Evolutionary conservation across 805 yeast genomes (phyloP).

Genomic region (Candida railenensis): DNA sequence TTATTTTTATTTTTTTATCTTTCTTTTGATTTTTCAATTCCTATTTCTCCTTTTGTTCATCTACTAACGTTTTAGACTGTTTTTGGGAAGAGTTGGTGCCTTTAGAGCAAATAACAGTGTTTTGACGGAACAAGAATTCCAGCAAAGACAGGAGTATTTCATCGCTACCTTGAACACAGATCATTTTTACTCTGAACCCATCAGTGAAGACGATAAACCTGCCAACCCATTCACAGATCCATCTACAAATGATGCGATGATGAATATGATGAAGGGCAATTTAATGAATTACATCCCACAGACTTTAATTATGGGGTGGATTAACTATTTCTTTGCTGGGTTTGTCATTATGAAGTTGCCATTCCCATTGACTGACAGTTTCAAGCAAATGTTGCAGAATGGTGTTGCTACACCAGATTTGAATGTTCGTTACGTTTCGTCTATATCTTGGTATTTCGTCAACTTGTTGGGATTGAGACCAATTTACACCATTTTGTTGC

Average conservation of each 20-base stretch:
- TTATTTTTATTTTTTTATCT: no score
- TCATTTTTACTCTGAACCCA: conserved; percentile 54
- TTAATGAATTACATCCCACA: conserved; percentile 86
- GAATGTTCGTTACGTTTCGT: conserved; percentile 88
- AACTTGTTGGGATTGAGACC: conserved; percentile 82
- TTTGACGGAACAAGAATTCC: conserved; percentile 53
- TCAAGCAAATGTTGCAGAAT: conserved; percentile 88
- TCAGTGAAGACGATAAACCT: conserved; percentile 34
- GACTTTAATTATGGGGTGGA: conserved; percentile 94
- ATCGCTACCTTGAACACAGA: conserved; percentile 50
- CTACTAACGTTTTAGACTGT: conserved; percentile 37
- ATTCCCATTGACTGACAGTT: conserved; percentile 84
- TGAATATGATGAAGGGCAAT: conserved; percentile 77
- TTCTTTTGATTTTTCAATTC: not conserved
- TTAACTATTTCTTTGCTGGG: conserved; percentile 88
- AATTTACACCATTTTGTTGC: conserved; percentile 68
- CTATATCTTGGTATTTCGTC: conserved; percentile 94
- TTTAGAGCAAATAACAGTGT: conserved; percentile 54
- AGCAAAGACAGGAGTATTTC: conserved; percentile 48
- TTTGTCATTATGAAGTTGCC: conserved; percentile 80
- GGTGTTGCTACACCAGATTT: conserved; percentile 83
- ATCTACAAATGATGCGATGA: conserved; percentile 65
- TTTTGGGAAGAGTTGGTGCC: conserved; percentile 56
- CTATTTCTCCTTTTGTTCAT: not conserved
- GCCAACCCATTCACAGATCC: conserved; percentile 73